A percentile compares a stretch with the other conserved stretches of the same genome.
phyloP scores from a whole-genome alignment of 208 protist species.

The Phytomonas serpens region DNA sequence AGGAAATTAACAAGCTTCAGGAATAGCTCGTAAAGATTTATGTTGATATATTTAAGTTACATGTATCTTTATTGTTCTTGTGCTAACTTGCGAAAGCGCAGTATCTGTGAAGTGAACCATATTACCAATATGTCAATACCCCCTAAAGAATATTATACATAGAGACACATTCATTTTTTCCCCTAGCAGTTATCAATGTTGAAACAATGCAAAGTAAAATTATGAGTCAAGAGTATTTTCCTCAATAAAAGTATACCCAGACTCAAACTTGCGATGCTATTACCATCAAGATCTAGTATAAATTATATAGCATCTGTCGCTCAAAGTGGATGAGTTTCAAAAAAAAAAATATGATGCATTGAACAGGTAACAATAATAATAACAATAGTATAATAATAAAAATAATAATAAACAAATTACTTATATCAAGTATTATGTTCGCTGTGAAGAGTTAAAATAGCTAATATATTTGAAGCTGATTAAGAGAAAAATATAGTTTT shows the following conservation, averaged over 20 bases:
- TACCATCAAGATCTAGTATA: constrained; percentile 12
- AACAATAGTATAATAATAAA: too few relatives aligned
- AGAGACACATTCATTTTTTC: background rate
- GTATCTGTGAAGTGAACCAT: background rate
- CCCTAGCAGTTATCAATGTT: background rate
- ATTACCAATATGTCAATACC: background rate
- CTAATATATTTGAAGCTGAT: constrained; percentile 2
- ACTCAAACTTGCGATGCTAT: background rate
- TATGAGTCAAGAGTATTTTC: background rate
- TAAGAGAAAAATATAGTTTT: constrained; percentile 4
- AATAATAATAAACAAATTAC: constrained; percentile 5
- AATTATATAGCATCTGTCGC: background rate
- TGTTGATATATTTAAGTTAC: background rate
- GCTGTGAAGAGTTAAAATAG: background rate
- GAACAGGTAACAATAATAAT: constrained; percentile 2
- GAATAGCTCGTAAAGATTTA: background rate
- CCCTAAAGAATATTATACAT: background rate
- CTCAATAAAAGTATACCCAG: background rate
- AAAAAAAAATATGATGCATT: background rate
- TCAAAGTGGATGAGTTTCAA: constrained; percentile 9
- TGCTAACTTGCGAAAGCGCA: background rate
- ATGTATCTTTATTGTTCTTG: background rate
- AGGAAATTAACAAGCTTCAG: background rate
- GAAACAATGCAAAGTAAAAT: background rate
- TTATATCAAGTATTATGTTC: background rate